A percentile compares a stretch with the other conserved stretches of the same genome.
Evolutionary conservation across 2,329 filamentous ascomycete genomes (phyloP).

Genomic region (Paecilomyces variotii): DNA sequence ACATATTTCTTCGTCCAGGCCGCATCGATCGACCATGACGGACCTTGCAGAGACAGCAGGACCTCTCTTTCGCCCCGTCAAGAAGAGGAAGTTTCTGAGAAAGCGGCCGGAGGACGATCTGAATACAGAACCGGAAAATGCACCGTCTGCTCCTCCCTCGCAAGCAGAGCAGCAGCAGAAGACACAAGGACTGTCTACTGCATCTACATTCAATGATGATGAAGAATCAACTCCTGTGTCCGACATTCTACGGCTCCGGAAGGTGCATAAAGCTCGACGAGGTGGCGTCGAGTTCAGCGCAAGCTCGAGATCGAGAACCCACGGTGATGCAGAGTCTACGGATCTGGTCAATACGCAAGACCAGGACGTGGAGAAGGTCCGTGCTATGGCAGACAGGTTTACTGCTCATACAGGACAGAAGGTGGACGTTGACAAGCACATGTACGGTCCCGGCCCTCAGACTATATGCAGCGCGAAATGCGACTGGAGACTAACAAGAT

Average conservation of each 20-base stretch:
- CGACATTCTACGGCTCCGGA: constrained; percentile 32
- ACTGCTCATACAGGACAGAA: constrained; percentile 52
- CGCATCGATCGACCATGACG: constrained; percentile 1
- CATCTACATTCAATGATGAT: constrained; percentile 8
- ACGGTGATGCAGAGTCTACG: constrained; percentile 14
- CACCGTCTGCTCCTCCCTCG: neutral
- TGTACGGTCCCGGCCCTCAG: constrained; percentile 42
- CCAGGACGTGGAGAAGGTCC: constrained; percentile 25
- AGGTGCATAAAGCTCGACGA: constrained; percentile 28
- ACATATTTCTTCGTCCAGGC: neutral
- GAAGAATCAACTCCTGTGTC: constrained; percentile 15
- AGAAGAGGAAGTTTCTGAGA: constrained; percentile 44
- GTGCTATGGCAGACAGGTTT: constrained; percentile 45
- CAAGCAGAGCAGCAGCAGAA: neutral
- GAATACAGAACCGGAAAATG: constrained; percentile 1
- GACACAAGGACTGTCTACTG: constrained; percentile 3
- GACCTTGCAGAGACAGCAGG: constrained; percentile 16
- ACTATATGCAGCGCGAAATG: constrained; percentile 4
- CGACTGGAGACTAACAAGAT: constrained; percentile 47
- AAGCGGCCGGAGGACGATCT: constrained; percentile 28
- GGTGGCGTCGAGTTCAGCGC: constrained; percentile 41
- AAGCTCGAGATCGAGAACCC: constrained; percentile 15
- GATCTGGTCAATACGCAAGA: constrained; percentile 22
- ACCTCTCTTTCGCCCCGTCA: constrained; percentile 40
- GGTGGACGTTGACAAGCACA: constrained; percentile 53